phyloP scores from a whole-genome alignment of 192 early-diverging fungal genomes.

The Coemansia sp. region DNA sequence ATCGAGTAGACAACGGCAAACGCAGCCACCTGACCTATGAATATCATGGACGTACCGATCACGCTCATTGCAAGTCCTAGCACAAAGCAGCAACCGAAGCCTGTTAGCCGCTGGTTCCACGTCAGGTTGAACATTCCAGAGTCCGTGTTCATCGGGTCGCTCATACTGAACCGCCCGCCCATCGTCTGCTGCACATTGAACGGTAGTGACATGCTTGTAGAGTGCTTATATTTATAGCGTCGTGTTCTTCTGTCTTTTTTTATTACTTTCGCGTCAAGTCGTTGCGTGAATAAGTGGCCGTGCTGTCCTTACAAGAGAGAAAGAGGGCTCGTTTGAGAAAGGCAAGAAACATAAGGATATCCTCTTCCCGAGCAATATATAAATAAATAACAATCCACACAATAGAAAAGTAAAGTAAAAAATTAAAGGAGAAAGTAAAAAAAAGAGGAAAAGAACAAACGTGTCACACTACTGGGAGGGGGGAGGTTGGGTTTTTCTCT shows the following conservation, averaged over 20 bases:
- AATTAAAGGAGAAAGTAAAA: slow-evolving; percentile 1
- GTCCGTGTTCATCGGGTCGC: slow-evolving; percentile 49
- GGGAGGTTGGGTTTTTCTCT: neutral
- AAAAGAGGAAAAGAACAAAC: neutral
- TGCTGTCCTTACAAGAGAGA: no score
- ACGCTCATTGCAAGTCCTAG: slow-evolving; percentile 78
- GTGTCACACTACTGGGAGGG: neutral
- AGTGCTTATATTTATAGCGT: neutral
- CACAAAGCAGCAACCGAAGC: slow-evolving; percentile 66
- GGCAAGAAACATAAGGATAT: no score
- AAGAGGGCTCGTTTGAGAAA: no score
- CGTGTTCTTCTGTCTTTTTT: neutral
- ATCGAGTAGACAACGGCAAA: slow-evolving; percentile 92
- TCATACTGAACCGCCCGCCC: slow-evolving; percentile 22
- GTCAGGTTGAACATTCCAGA: slow-evolving; percentile 50
- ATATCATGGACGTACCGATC: slow-evolving; percentile 61
- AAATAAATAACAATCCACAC: neutral
- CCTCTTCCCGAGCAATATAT: no score
- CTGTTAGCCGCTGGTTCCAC: slow-evolving; percentile 48
- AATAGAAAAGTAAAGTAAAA: neutral
- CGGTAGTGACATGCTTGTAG: slow-evolving; percentile 42
- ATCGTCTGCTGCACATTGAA: slow-evolving; percentile 36
- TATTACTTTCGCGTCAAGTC: neutral
- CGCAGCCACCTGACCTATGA: slow-evolving; percentile 61
- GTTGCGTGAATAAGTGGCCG: neutral